These are phyloP conservation scores for Xylaria acuta DNA, from an alignment of 495 filamentous ascomycete genomes.

Conservation along the genomic window DNA sequence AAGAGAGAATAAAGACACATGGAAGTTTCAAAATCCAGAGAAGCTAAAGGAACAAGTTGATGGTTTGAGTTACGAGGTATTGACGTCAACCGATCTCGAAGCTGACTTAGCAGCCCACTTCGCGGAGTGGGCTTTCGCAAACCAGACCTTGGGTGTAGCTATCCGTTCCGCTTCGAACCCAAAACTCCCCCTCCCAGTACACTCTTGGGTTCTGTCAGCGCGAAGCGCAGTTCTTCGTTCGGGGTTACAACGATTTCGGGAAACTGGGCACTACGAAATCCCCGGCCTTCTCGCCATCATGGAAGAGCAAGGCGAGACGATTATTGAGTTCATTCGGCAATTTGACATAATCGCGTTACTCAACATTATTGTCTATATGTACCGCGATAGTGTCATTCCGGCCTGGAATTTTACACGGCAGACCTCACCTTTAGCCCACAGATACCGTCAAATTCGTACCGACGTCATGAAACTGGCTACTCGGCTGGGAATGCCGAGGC, in stretches of 20 bases:
- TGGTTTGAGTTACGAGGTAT: conserved; percentile 51
- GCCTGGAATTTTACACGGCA: conserved; percentile 79
- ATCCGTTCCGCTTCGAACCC: conserved; percentile 65
- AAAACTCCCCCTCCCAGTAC: conserved; percentile 75
- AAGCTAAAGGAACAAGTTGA: conserved; percentile 42
- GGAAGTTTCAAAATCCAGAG: conserved; percentile 45
- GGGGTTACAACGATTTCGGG: conserved; percentile 60
- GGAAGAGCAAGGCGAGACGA: conserved; percentile 53
- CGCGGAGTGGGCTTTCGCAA: conserved; percentile 37
- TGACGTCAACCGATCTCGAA: conserved; percentile 64
- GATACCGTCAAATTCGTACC: conserved; percentile 76
- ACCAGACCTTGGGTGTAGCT: conserved; percentile 51
- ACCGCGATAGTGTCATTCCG: conserved; percentile 80
- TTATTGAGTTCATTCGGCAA: conserved; percentile 64
- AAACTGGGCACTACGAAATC: conserved; percentile 42
- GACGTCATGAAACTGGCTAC: conserved; percentile 83
- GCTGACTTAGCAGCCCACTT: conserved; percentile 56
- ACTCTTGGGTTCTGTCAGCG: conserved; percentile 77
- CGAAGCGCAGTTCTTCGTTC: conserved; percentile 73
- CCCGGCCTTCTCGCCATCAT: conserved; percentile 67
- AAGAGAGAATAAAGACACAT: conserved; percentile 39
- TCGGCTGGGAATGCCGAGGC: conserved; percentile 65
- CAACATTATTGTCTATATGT: conserved; percentile 80
- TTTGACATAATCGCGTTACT: conserved; percentile 77
- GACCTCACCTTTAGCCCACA: conserved; percentile 63